Evolutionary conservation across 441 rosid species (phyloP), one percentile per base, ranked within the genome.

Genomic region (Corymbia citriodora): DNA sequence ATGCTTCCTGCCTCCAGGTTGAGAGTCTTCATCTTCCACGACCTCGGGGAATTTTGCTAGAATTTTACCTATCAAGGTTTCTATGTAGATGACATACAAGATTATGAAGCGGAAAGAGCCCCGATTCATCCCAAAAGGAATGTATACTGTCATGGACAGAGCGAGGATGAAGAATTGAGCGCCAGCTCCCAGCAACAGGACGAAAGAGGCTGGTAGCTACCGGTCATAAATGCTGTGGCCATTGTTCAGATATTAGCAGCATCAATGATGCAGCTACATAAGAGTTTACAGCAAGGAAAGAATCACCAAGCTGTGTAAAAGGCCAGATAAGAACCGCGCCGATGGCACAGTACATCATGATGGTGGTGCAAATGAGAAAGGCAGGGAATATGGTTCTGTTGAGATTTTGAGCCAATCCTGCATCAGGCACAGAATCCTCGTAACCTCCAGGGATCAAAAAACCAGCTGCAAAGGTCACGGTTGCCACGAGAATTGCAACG

Each of bases 91-190:
- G 10, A n/a, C 8, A 65, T 65, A n/a, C 36, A 65, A 65, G 36
- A 36, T 4, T 15, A 65, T 14, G 9, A 18, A 8, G 72, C 36
- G 19, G 19, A n/a, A 18, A 65, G 4, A 65, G 10, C 2, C 19
- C 19, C 3, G 33, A n/a, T 65, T 29, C 36, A 65, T 8, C 36
- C 65, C 33, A 1, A 33, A 8, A 70, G 81, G 81, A 18, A 33
- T 3, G 13, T 18, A 70, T 48, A 18, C 33, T 70, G 25, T 9
- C 48, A 33, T 4, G 79, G 3, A 70, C 81, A 70, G 11, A 70
- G 3, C 23, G 1, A 12, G 33, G 48, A 0, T 33, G 21, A 3
- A 3, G 48, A 0, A 9, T 70, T 33, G 1, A 48, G 81, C 23
- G 10, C 11, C 0, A 68, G 81, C 45, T 70, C 81, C 45, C 10